phyloP scores from a whole-genome alignment of 1,139 yeast species.

The Arxiozyma telluris region DNA sequence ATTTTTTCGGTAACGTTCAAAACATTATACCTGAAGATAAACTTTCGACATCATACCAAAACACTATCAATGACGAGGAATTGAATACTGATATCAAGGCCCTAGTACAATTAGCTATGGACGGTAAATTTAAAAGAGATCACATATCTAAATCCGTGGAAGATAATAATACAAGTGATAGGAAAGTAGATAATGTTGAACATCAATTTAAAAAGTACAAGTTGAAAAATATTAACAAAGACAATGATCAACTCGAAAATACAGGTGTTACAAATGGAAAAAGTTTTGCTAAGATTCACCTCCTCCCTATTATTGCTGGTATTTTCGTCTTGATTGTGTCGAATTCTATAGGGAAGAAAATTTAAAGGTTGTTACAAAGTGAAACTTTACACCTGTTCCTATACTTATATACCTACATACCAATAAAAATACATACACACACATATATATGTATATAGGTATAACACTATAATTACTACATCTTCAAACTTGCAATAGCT shows the following conservation, averaged over 20 bases:
- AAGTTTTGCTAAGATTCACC: not conserved
- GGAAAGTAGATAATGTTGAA: too few species aligned
- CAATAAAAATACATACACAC: too few species aligned
- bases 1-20: constrained; percentile 91
- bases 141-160: not conserved
- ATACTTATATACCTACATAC: too few species aligned
- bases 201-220: not conserved
- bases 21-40: constrained; percentile 54
- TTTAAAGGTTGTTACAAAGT: not conserved
- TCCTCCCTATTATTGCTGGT: not conserved
- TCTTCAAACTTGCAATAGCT: not conserved
- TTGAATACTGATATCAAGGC: constrained; percentile 4
- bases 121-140: not conserved
- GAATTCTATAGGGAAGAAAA: not conserved
- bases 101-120: not conserved
- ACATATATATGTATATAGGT: not conserved
- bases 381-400: not conserved
- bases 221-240: not conserved
- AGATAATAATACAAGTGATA: not conserved
- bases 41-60: not conserved
- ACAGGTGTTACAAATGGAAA: not conserved
- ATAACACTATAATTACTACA: not conserved
- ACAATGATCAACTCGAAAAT: not conserved
- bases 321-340: not conserved
- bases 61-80: not conserved